Base-by-base conservation (phyloP, 306 rosid genomes). In the Dalbergia cultrata region DNA sequence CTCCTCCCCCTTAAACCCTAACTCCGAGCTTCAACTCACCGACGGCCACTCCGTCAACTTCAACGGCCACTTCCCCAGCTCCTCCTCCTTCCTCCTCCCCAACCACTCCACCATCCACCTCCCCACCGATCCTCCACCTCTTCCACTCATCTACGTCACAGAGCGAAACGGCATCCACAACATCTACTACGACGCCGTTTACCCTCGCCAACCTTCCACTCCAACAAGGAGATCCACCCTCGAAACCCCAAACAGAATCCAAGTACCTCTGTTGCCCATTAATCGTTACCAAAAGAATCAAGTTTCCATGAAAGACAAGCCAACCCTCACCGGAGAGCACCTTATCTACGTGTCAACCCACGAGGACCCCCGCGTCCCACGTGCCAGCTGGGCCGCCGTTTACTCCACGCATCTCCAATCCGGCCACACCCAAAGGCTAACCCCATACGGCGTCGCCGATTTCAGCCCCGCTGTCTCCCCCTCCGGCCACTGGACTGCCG, bases 391-490 rank as follows among this genome's bases (percentile, higher is more conserved):
- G 86, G 85, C 94, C 0, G 97, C 97, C 8, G 97, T 92, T 70
- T 92, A 95, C 80, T 91, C 95, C 7, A 95, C 92, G 13, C 86
- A 90, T 31, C 76, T 92, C 54, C 66, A 60, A 72, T 80, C 93
- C 3, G 94, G 97, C 43, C 41, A n/a, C 19, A 95, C 97, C 56
- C 85, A 65, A 70, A 79, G 98, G 57, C 68, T 95, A 33, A 95
- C 98, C 3, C 98, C 98, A 0, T 47, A 81, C 39, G 92, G 92
- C 0, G 54, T 91, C 2, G 95, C 97, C 1, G 98, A 95, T 79
- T 95, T 89, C 58, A 92, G 97, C 79, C 98, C 97, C 1, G 85
- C 97, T 4, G 78, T 95, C 14, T 91, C 98, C 0, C 95, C 98
- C 1, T 92, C 94, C 1, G 97, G 97, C 5, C 22, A n/a, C 7